These are phyloP conservation scores for Erysimum cheiranthoides DNA, from an alignment of 345 rosid genomes.

Conservation along the genomic window DNA sequence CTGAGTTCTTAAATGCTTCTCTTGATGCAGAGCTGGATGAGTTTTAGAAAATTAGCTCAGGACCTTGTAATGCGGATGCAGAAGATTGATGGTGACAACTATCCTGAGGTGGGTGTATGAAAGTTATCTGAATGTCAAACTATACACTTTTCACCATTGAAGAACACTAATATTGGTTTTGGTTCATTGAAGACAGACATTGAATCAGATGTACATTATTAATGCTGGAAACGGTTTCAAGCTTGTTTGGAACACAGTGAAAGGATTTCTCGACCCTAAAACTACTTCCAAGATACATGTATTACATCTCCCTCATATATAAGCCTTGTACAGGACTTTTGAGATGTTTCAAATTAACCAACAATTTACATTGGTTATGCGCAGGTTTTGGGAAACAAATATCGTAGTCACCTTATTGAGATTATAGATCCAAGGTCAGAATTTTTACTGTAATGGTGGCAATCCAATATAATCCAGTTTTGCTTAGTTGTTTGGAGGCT, in stretches of 20 bases:
- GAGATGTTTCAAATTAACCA: conserved; percentile 36
- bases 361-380: conserved; percentile 32
- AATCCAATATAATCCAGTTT: not conserved
- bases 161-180: conserved; percentile 42
- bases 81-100: conserved; percentile 97
- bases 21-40: conserved; percentile 79
- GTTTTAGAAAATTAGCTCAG: conserved; percentile 88
- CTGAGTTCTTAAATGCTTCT: conserved; percentile 10
- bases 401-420: conserved; percentile 73
- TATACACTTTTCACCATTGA: not conserved
- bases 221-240: conserved; percentile 91
- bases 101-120: conserved; percentile 81
- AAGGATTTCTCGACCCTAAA: conserved; percentile 89
- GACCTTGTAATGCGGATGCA: conserved; percentile 93
- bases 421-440: conserved; percentile 76
- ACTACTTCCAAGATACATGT: conserved; percentile 93
- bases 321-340: conserved; percentile 11
- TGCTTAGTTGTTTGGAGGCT: conserved; percentile 23
- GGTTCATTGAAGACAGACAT: conserved; percentile 64
- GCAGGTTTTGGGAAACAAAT: conserved; percentile 89
- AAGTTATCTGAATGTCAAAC: conserved; percentile 31
- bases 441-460: conserved; percentile 28
- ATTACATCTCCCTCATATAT: conserved; percentile 28
- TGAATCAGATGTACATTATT: conserved; percentile 92
- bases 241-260: conserved; percentile 84